Evolutionary conservation across 345 rosid species (phyloP), one percentile per base, ranked within the genome.

Genomic region (Carallia pectinifolia): DNA sequence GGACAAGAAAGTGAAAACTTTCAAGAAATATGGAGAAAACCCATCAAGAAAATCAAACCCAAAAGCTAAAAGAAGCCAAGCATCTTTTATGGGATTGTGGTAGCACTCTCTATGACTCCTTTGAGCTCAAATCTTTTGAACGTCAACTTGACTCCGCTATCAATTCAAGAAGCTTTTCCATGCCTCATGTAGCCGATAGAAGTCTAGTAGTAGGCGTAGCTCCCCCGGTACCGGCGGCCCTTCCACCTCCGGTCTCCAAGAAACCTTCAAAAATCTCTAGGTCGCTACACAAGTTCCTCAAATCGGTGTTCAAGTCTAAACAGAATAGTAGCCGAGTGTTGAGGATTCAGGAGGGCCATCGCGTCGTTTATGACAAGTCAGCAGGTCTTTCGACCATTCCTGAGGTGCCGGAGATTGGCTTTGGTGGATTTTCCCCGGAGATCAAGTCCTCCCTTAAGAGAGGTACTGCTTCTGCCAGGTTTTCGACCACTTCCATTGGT

Each of bases 351-450:
- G 82, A 69, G n/a, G 74, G 73, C 34, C 54, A 79, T 2, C 65
- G 53, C n/a, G 80, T 82, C 31, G 78, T 84, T 70, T 88, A 79
- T 13, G 97, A 90, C 47, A 93, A 86, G 69, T 76, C 85, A 3
- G 90, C 89, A 0, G 85, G 89, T 48, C 90, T 93, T 8, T 83
- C 96, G 13, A 93, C 98, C 29, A 93, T 93, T 13, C 96, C 92
- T 7, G 97, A 93, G 77, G 89, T 71, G 0, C 88, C 95, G 56
- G 98, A 89, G 90, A 79, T 83, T 5, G 91, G 85, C 34, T 75
- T 84, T 27, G 86, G 81, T 30, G 82, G 82, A 61, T 68, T 79
- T 30, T 85, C 89, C 15, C 89, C 91, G 52, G 93, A 86, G 75
- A 77, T 79, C 44, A 81, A 79, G 58, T 79, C 90, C 37, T 61